Conservation (phyloP, 2,329 filamentous ascomycete genomes). For the Neonectria neomacrospora region DNA sequence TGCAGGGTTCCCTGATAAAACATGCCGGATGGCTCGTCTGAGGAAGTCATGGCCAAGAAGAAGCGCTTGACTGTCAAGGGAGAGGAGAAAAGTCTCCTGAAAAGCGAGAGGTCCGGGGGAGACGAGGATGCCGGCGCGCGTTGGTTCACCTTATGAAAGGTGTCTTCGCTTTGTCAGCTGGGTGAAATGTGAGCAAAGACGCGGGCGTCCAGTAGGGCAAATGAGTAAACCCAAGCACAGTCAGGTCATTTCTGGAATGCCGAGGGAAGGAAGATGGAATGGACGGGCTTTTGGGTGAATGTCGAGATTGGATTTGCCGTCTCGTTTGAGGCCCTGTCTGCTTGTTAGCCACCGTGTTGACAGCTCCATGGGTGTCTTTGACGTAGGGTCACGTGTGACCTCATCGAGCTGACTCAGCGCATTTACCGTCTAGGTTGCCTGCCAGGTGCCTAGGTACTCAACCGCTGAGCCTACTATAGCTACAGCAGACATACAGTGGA, state of each 20-base stretch:
- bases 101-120: slow-evolving; percentile 2
- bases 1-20: slow-evolving; percentile 86
- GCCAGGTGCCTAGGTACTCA: too few relatives aligned
- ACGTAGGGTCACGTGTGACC: slow-evolving; percentile 19
- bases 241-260: slow-evolving; percentile 3
- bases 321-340: slow-evolving; percentile 7
- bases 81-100: background rate
- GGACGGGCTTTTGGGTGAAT: slow-evolving; percentile 27
- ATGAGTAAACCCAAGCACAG: background rate
- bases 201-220: slow-evolving; percentile 8
- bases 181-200: slow-evolving; percentile 10
- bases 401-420: background rate
- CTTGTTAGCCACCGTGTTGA: slow-evolving; percentile 3
- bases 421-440: background rate
- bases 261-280: background rate
- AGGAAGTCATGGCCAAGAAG: background rate
- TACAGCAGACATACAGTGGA: too few relatives aligned
- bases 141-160: slow-evolving; percentile 31
- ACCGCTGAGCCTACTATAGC: too few relatives aligned
- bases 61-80: background rate
- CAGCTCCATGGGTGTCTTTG: slow-evolving; percentile 14
- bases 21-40: slow-evolving; percentile 59
- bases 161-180: slow-evolving; percentile 37
- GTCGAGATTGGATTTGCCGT: slow-evolving; percentile 1
- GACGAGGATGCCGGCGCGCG: slow-evolving; percentile 12